Evolutionary conservation across 495 filamentous ascomycete genomes (phyloP).

Genomic region (Niebla homalea): DNA sequence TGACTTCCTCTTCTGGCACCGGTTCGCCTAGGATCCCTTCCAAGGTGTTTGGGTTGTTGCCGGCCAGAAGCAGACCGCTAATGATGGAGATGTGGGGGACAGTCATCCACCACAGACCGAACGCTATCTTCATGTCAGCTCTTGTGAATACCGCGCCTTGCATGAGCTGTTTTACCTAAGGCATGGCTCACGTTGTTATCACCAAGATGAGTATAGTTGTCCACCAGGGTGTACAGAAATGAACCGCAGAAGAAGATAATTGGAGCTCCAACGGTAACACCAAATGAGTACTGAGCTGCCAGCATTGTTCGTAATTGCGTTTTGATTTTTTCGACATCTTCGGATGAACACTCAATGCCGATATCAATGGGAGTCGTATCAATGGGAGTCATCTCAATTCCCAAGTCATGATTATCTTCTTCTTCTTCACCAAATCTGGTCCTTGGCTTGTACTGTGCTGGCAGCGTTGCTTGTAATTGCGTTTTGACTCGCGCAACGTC

Average conservation of each 20-base stretch:
- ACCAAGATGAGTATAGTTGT: constrained; percentile 10
- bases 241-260: constrained; percentile 32
- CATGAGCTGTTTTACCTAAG: not conserved
- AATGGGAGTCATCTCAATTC: too few species aligned
- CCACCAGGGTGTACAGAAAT: constrained; percentile 29
- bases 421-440: too few species aligned
- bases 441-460: not conserved
- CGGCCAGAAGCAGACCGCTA: constrained; percentile 15
- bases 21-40: constrained; percentile 7
- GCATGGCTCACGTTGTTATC: constrained; percentile 2
- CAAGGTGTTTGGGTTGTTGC: constrained; percentile 13
- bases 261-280: constrained; percentile 28
- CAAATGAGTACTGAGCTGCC: constrained; percentile 20
- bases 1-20: not conserved
- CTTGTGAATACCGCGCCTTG: not conserved
- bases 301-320: constrained; percentile 11
- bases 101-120: constrained; percentile 28
- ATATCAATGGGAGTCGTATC: too few species aligned
- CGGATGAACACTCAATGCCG: too few species aligned
- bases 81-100: constrained; percentile 8
- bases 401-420: too few species aligned
- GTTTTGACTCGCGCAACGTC: not conserved
- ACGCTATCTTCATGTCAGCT: constrained; percentile 19
- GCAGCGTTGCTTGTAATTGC: constrained; percentile 8
- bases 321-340: not conserved